A percentile compares a stretch with the other conserved stretches of the same genome.
These are phyloP conservation scores for Ascochyta rabiei DNA, from an alignment of 2,329 filamentous ascomycete species.

Conservation along the genomic window DNA sequence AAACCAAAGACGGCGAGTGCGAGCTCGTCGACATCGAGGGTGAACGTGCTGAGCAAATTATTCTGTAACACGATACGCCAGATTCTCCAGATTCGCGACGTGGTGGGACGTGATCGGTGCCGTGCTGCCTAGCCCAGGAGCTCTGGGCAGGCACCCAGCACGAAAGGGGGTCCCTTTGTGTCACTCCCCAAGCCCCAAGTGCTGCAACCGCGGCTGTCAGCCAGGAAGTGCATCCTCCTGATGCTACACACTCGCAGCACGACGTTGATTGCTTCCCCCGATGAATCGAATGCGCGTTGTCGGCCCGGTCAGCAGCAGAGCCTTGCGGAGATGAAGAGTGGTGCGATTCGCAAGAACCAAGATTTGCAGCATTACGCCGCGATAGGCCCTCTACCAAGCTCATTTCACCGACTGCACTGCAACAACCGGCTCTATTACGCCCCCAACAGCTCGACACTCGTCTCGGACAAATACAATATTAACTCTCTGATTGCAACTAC, in stretches of 20 bases:
- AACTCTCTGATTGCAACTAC: neutral
- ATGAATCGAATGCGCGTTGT: neutral
- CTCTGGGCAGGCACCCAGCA: neutral
- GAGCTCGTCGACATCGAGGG: neutral
- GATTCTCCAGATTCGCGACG: constrained; percentile 19
- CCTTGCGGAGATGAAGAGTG: constrained; percentile 12
- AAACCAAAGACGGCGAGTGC: neutral
- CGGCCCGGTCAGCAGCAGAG: constrained; percentile 3
- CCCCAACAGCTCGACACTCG: too few relatives aligned
- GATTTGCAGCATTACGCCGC: neutral
- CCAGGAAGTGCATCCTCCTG: constrained; percentile 1
- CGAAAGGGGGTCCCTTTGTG: constrained; percentile 5
- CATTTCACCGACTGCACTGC: neutral
- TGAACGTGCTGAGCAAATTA: constrained; percentile 1
- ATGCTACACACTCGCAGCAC: constrained; percentile 8
- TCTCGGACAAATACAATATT: neutral
- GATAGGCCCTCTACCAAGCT: neutral
- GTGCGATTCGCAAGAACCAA: constrained; percentile 1
- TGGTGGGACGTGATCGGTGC: constrained; percentile 16
- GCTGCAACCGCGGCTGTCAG: neutral
- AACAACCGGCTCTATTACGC: too few relatives aligned
- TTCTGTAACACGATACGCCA: constrained; percentile 10
- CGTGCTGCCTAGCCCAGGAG: constrained; percentile 10
- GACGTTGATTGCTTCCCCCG: constrained; percentile 2
- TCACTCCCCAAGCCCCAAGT: neutral